Percentiles rank a stretch among this genome's conserved stretches.
Evolutionary conservation across 2,329 filamentous ascomycete genomes (phyloP).

Genomic region (Grosmannia serpens): DNA sequence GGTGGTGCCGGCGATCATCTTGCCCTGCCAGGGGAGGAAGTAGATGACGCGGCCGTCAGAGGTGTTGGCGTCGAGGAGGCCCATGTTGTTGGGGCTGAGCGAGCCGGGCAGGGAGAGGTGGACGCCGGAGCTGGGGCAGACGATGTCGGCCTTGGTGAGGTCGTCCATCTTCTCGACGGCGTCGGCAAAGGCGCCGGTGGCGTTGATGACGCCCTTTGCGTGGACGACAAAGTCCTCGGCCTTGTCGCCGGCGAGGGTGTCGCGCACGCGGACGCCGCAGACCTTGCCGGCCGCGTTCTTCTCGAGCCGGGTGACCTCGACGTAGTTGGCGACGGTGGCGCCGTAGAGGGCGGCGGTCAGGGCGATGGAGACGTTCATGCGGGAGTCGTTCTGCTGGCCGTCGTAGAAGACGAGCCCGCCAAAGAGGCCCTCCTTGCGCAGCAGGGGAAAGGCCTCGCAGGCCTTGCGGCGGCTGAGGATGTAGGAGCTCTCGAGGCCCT

Average conservation of each 20-base stretch:
- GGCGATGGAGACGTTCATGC: slow-evolving; percentile 75
- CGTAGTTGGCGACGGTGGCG: slow-evolving; percentile 67
- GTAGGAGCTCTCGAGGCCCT: slow-evolving; percentile 76
- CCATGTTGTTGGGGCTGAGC: slow-evolving; percentile 69
- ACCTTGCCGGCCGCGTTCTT: slow-evolving; percentile 61
- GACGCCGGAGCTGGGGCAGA: slow-evolving; percentile 68
- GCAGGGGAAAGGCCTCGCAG: slow-evolving; percentile 65
- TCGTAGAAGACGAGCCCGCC: slow-evolving; percentile 79
- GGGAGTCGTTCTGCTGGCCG: slow-evolving; percentile 75
- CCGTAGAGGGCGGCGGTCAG: slow-evolving; percentile 73
- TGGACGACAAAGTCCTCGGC: slow-evolving; percentile 54
- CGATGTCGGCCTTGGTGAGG: slow-evolving; percentile 56
- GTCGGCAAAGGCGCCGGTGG: slow-evolving; percentile 72
- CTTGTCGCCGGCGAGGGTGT: slow-evolving; percentile 42
- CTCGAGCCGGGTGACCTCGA: slow-evolving; percentile 63
- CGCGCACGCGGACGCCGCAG: slow-evolving; percentile 56
- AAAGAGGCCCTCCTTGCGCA: slow-evolving; percentile 60
- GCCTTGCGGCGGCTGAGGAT: slow-evolving; percentile 69
- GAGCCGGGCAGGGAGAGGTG: slow-evolving; percentile 75
- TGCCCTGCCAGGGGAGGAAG: slow-evolving; percentile 77
- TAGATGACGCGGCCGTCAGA: slow-evolving; percentile 82
- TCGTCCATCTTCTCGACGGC: slow-evolving; percentile 74
- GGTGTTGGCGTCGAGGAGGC: slow-evolving; percentile 63
- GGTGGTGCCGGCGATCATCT: slow-evolving; percentile 75
- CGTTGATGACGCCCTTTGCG: slow-evolving; percentile 73